These are phyloP conservation scores for Cyclotella baltica DNA, from an alignment of 108 stramenopile genomes.

Conservation along the genomic window DNA sequence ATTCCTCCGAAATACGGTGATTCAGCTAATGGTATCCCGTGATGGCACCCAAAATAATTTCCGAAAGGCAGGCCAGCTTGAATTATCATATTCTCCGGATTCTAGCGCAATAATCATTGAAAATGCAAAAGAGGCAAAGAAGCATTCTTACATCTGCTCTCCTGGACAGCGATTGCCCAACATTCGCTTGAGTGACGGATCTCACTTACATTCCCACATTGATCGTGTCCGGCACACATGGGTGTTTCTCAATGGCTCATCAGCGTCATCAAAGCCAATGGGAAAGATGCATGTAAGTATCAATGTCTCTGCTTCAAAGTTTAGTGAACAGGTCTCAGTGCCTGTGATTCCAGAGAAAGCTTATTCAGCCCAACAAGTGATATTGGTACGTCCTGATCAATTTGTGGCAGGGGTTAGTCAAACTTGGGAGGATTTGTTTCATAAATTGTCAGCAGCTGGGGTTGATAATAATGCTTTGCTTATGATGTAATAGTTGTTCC, in stretches of 20 bases:
- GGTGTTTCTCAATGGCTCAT: background rate
- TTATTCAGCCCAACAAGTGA: background rate
- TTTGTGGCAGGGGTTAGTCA: slow-evolving; percentile 6
- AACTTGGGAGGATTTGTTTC: background rate
- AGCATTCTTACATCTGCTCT: slow-evolving; percentile 3
- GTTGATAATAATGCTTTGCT: background rate
- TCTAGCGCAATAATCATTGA: slow-evolving; percentile 7
- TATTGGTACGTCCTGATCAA: slow-evolving; percentile 19
- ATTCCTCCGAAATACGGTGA: background rate
- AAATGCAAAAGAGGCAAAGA: background rate
- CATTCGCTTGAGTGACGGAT: background rate
- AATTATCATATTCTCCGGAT: background rate
- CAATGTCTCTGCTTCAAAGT: background rate
- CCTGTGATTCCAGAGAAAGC: background rate
- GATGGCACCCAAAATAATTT: background rate
- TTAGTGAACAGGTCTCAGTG: slow-evolving; percentile 8
- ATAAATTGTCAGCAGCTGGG: background rate
- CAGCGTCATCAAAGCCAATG: background rate
- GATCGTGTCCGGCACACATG: slow-evolving; percentile 14
- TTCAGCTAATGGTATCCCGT: background rate
- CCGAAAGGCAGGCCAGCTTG: slow-evolving; percentile 14
- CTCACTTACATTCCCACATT: background rate
- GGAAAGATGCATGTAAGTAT: background rate
- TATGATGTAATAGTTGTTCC: slow-evolving; percentile 8
- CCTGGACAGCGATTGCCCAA: slow-evolving; percentile 18